Evolutionary conservation across 2,329 filamentous ascomycete species (phyloP).

Genomic region (Fusarium sp.): DNA sequence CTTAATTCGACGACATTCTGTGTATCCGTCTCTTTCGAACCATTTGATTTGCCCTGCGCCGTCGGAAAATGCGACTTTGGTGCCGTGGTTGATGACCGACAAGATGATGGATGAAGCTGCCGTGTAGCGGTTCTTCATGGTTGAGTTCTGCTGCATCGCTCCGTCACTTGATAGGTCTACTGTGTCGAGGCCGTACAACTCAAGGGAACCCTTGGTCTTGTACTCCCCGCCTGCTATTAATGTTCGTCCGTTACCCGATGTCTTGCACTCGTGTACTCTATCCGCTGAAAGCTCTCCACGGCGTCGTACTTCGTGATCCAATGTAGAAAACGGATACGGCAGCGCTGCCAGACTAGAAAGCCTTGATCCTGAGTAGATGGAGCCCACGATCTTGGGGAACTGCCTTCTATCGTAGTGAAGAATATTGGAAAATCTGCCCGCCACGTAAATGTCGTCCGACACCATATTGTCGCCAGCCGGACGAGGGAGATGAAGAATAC

Average conservation of each 20-base stretch:
- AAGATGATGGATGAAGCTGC: slow-evolving; percentile 84
- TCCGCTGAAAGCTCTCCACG: slow-evolving; percentile 66
- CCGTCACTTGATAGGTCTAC: slow-evolving; percentile 45
- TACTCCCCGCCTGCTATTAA: slow-evolving; percentile 89
- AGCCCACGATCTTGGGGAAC: slow-evolving; percentile 81
- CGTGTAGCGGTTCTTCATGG: slow-evolving; percentile 84
- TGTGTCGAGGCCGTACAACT: slow-evolving; percentile 77
- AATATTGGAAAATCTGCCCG: slow-evolving; percentile 88
- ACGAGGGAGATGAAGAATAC: slow-evolving; percentile 80
- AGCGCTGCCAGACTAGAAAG: slow-evolving; percentile 79
- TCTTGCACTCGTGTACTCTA: slow-evolving; percentile 66
- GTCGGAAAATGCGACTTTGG: slow-evolving; percentile 84
- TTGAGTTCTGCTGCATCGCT: slow-evolving; percentile 56
- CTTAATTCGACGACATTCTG: slow-evolving; percentile 65
- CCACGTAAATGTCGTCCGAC: slow-evolving; percentile 86
- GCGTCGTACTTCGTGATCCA: slow-evolving; percentile 69
- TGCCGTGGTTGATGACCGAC: slow-evolving; percentile 84
- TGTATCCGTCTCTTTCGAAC: slow-evolving; percentile 86
- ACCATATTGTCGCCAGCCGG: slow-evolving; percentile 64
- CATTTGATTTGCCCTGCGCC: slow-evolving; percentile 87
- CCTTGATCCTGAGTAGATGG: slow-evolving; percentile 85
- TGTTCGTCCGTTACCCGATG: slow-evolving; percentile 67
- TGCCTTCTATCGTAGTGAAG: slow-evolving; percentile 89
- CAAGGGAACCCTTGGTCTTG: slow-evolving; percentile 88
- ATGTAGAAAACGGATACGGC: slow-evolving; percentile 73